Base-by-base conservation (phyloP, 192 early-diverging fungal species). In the Backusella circina region DNA sequence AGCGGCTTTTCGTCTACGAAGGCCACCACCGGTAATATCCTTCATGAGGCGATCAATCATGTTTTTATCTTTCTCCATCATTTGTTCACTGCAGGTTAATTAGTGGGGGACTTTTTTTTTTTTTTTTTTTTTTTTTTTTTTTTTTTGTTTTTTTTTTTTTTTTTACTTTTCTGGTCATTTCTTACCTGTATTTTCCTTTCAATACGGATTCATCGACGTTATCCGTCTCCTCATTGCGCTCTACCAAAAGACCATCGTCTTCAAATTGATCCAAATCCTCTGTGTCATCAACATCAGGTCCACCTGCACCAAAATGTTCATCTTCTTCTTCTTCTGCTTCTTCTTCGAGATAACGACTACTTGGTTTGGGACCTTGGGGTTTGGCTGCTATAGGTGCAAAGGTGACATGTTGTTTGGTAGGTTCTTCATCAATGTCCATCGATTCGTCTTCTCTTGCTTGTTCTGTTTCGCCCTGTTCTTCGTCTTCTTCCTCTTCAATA, bases 321-420 rank as follows among this genome's bases (percentile, higher is more conserved):
- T 83, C 82, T 23, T 83, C 82, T n/a, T 76, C 75, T 50, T 77
- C 82, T 44, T 83, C 78, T 5, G 82, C 82, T 75, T 83, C 82
- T 23, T 79, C 72, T 36, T 83, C 82, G 13, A 83, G 38, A 64
- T 66, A 83, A 31, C 47, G 38, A 35, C 44, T 77, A 37, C 68
- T 73, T 36, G 28, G 35, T 30, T 71, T 68, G 6, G 71, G 67
- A 4, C 16, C 33, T 16, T 38, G 36, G 61, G 54, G 65, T 33
- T 70, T 73, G 39, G n/a, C 23, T 3, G 66, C 30, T 16, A 44
- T 30, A n/a, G 50, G 31, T 65, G 13, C 75, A 28, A 61, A 70
- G 32, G 2, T 21, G n/a, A 23, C n/a, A 10, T 64, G 23, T 38
- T 36, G 32, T 41, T 16, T 72, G 13, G 16, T 8, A 13, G 32